phyloP scores from a whole-genome alignment of 2,329 filamentous ascomycete species.

The Sporothrix phasma region DNA sequence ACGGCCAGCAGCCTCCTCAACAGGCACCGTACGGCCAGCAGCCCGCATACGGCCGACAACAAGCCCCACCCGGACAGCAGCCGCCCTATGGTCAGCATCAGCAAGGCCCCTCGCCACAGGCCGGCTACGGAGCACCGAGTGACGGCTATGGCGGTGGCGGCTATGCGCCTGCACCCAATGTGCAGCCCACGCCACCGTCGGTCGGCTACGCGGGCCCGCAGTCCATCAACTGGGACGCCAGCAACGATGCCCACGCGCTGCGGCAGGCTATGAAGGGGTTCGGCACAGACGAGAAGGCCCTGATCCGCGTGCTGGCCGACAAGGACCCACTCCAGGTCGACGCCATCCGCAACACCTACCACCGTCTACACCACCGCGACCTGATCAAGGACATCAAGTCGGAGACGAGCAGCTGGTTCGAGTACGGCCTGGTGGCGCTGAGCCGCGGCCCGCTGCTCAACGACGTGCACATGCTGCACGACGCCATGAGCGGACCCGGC shows the following conservation, averaged over 20 bases:
- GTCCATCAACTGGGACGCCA: conserved; percentile 58
- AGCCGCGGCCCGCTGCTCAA: conserved; percentile 68
- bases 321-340: conserved; percentile 73
- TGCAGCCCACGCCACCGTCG: conserved; percentile 54
- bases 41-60: conserved; percentile 20
- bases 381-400: conserved; percentile 66
- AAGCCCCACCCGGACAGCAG: conserved; percentile 21
- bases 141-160: conserved; percentile 24
- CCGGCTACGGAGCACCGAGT: conserved; percentile 27
- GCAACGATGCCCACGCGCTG: conserved; percentile 58
- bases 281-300: conserved; percentile 71
- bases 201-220: conserved; percentile 66
- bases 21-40: conserved; percentile 14
- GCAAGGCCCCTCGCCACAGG: conserved; percentile 22
- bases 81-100: conserved; percentile 22
- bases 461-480: conserved; percentile 61
- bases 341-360: conserved; percentile 56
- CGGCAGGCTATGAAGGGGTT: conserved; percentile 83
- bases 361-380: conserved; percentile 53
- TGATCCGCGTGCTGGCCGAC: conserved; percentile 60
- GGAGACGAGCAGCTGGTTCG: conserved; percentile 67
- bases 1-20: conserved; percentile 25
- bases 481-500: conserved; percentile 67
- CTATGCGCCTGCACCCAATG: conserved; percentile 15
- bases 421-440: conserved; percentile 63